These are phyloP conservation scores for Akebia trifoliata DNA, from an alignment of 164 flowering plant genomes.

Conservation along the genomic window DNA sequence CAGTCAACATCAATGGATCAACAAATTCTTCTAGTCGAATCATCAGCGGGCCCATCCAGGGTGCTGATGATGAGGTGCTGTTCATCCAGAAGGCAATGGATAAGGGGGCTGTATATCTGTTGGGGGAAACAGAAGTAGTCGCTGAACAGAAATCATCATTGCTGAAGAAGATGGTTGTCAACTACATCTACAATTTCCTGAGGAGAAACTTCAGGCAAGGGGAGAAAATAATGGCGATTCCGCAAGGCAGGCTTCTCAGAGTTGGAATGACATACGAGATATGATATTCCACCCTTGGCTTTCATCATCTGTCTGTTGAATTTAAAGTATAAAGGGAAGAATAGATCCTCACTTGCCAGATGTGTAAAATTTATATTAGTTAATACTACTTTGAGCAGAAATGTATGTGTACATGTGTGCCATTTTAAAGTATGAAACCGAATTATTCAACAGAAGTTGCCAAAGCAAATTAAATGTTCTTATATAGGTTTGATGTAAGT, in stretches of 20 bases:
- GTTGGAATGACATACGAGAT: constrained; percentile 85
- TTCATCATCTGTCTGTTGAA: no score
- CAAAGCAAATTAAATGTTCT: no score
- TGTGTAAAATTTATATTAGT: no score
- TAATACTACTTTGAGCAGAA: no score
- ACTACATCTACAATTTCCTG: constrained; percentile 52
- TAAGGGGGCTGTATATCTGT: constrained; percentile 58
- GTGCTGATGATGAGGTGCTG: constrained; percentile 46
- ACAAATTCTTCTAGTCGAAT: constrained; percentile 25
- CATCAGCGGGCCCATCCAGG: constrained; percentile 19
- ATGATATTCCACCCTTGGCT: no score
- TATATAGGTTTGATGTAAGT: no score
- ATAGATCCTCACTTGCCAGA: no score
- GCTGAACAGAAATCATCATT: constrained; percentile 46
- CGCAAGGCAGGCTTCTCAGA: constrained; percentile 45
- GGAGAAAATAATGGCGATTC: constrained; percentile 48
- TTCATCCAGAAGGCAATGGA: constrained; percentile 48
- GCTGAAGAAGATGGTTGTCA: constrained; percentile 48
- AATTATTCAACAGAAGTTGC: no score
- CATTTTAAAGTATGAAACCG: no score
- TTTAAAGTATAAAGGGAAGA: no score
- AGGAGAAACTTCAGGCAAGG: constrained; percentile 61
- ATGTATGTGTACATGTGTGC: no score
- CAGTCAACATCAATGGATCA: constrained; percentile 17
- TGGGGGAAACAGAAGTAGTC: constrained; percentile 70